Conservation (phyloP, 768 basidiomycete species). For the Pleurotus citrinopileatus region DNA sequence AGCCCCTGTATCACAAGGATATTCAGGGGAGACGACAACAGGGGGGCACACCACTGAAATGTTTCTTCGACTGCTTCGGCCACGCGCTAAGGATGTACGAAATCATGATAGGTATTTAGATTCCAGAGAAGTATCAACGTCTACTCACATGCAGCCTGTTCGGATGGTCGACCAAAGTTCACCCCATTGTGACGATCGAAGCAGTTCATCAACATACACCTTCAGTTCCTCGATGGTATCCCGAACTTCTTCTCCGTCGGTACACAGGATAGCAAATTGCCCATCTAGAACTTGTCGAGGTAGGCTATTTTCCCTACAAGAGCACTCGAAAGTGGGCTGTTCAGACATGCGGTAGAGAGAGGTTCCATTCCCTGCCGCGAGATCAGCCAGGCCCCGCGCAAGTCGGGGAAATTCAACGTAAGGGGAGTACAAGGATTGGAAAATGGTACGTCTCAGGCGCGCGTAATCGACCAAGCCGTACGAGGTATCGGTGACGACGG, state of each 20-base stretch:
- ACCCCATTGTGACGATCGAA: slow-evolving; percentile 18
- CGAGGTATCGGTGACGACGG: slow-evolving; percentile 13
- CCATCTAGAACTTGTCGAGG: background rate
- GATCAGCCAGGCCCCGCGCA: slow-evolving; percentile 20
- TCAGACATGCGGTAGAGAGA: slow-evolving; percentile 12
- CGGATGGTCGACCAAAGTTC: slow-evolving; percentile 15
- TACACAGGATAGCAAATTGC: slow-evolving; percentile 15
- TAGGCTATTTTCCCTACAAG: background rate
- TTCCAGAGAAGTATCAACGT: too few relatives aligned
- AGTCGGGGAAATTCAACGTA: slow-evolving; percentile 15
- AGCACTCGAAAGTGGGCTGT: slow-evolving; percentile 6
- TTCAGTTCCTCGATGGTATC: slow-evolving; percentile 14
- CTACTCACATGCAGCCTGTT: slow-evolving; percentile 19
- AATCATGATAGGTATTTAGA: background rate
- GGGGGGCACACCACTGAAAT: slow-evolving; percentile 17
- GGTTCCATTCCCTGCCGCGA: slow-evolving; percentile 21
- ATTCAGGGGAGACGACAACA: background rate
- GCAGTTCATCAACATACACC: slow-evolving; percentile 13
- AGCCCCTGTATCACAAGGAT: background rate
- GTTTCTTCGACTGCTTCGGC: slow-evolving; percentile 22
- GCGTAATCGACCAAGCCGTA: slow-evolving; percentile 24
- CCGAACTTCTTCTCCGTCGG: slow-evolving; percentile 19
- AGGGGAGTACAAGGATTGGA: slow-evolving; percentile 21
- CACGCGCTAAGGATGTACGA: slow-evolving; percentile 20
- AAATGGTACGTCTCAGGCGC: slow-evolving; percentile 17